Percentiles rank a stretch among this genome's conserved stretches.
Evolutionary conservation across 164 flowering plant genomes (phyloP).

Genomic region (Aristolochia contorta): DNA sequence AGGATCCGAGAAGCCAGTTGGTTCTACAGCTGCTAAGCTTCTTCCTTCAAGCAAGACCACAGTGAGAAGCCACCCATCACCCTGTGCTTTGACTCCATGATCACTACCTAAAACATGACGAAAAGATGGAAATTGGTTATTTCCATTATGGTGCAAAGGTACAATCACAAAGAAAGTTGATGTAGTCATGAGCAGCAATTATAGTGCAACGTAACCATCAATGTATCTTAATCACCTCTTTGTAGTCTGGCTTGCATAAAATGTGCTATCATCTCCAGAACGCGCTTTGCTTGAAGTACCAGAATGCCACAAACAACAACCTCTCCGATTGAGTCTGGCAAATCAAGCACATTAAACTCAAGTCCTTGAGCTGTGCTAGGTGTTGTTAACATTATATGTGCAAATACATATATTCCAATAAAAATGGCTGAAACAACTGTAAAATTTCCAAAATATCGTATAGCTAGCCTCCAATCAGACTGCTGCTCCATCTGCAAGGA

Average conservation of each 20-base stretch:
- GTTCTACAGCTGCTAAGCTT: constrained; percentile 76
- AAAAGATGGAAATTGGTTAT: neutral
- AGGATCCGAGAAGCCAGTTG: constrained; percentile 84
- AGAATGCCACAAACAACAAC: constrained; percentile 63
- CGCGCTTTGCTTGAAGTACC: constrained; percentile 71
- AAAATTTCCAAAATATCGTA: constrained; percentile 71
- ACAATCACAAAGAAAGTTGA: too few relatives aligned
- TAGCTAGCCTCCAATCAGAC: constrained; percentile 73
- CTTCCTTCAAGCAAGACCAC: constrained; percentile 86
- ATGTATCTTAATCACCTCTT: constrained; percentile 39
- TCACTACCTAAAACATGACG: constrained; percentile 48
- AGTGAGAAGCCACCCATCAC: constrained; percentile 95
- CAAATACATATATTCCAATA: constrained; percentile 54
- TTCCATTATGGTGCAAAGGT: neutral
- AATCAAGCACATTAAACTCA: constrained; percentile 86
- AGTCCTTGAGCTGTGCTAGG: constrained; percentile 77
- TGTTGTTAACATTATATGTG: constrained; percentile 50
- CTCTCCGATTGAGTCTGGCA: constrained; percentile 96
- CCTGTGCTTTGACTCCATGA: constrained; percentile 95
- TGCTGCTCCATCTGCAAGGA: constrained; percentile 67
- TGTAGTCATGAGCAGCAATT: too few relatives aligned
- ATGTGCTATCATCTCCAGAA: constrained; percentile 57
- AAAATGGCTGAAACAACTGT: constrained; percentile 58
- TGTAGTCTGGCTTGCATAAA: constrained; percentile 83
- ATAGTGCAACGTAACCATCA: neutral